Evolutionary conservation across 495 filamentous ascomycete genomes (phyloP).

Genomic region (Staphylotrichum tortipilum): DNA sequence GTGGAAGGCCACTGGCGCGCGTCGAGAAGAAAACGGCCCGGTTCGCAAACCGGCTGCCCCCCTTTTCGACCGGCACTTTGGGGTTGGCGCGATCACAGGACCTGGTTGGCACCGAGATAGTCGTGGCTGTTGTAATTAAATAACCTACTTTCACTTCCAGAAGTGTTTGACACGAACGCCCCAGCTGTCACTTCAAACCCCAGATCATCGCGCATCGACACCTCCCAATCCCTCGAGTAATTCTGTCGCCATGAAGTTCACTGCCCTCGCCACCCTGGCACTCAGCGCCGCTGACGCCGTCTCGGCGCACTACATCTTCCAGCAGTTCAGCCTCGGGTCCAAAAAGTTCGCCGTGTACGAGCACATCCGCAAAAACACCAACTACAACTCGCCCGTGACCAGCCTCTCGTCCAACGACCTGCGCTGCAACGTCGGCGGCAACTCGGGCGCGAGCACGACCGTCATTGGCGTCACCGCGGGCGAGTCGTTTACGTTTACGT

Average conservation of each 20-base stretch:
- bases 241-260: conserved; percentile 27
- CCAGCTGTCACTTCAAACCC: background rate
- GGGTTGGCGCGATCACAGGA: background rate
- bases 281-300: conserved; percentile 29
- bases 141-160: background rate
- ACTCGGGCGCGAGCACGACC: conserved; percentile 35
- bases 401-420: conserved; percentile 45
- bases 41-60: conserved; percentile 17
- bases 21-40: conserved; percentile 13
- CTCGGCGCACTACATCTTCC: conserved; percentile 43
- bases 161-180: background rate
- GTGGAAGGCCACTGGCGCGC: background rate
- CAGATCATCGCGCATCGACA: background rate
- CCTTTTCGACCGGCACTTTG: conserved; percentile 21
- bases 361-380: conserved; percentile 47
- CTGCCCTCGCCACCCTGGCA: conserved; percentile 26
- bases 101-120: no score
- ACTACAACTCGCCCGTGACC: conserved; percentile 52
- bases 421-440: conserved; percentile 51
- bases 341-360: conserved; percentile 39
- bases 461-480: conserved; percentile 43
- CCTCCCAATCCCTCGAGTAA: background rate
- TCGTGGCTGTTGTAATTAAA: background rate
- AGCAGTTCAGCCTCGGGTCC: conserved; percentile 38
- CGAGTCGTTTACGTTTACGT: conserved; percentile 41